phyloP scores from a whole-genome alignment of 257 asterid species.

The Ehretia macrophylla region DNA sequence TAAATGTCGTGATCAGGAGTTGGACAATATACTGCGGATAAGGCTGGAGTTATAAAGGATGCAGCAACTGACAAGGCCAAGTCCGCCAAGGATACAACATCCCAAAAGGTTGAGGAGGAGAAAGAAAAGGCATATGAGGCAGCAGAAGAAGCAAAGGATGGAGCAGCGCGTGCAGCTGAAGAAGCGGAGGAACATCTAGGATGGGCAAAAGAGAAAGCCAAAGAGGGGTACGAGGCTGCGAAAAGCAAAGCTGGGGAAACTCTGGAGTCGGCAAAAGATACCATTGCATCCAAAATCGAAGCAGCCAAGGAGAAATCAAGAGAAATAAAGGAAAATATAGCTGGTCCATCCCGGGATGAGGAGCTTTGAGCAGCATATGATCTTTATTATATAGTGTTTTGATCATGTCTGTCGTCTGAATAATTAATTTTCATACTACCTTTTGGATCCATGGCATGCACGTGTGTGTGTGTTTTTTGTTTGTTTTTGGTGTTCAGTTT shows the following conservation, averaged over 20 bases:
- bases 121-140: neutral
- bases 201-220: constrained; percentile 35
- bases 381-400: too few species aligned
- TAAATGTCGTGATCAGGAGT: too few species aligned
- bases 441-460: too few species aligned
- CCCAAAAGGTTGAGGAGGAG: neutral
- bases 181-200: constrained; percentile 18
- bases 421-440: too few species aligned
- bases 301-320: constrained; percentile 25
- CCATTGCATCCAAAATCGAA: constrained; percentile 21
- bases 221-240: constrained; percentile 27
- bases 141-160: neutral
- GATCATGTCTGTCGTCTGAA: too few species aligned
- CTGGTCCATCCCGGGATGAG: constrained; percentile 20
- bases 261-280: constrained; percentile 24
- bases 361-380: constrained; percentile 22
- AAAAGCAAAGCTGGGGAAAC: constrained; percentile 28
- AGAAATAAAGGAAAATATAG: constrained; percentile 20
- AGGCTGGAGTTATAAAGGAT: constrained; percentile 18
- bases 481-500: too few species aligned
- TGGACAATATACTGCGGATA: constrained; percentile 14
- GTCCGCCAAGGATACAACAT: neutral
- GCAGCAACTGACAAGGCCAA: neutral
- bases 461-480: too few species aligned
- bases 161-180: constrained; percentile 1